Evolutionary conservation across 768 basidiomycete species (phyloP), one percentile per base, ranked within the genome.

Genomic region (Clavaria fumosa): DNA sequence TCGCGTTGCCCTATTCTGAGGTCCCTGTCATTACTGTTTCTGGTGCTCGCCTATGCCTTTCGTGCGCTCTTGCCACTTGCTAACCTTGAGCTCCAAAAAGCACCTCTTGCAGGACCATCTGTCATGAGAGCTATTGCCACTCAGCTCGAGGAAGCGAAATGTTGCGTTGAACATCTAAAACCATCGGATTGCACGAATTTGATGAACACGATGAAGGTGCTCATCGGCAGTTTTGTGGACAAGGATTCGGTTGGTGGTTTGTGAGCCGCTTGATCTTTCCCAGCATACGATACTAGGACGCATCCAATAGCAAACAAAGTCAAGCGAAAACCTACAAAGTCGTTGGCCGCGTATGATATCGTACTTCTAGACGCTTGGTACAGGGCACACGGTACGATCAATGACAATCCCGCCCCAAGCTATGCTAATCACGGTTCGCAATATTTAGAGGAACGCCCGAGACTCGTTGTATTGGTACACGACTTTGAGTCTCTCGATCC

Each of bases 401-500:
- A 12, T n/a, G n/a, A 23, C 38, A n/a, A 28, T 35, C 24, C 18
- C 12, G 11, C 24, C 7, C 26, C 14, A 11, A n/a, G 12, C 11
- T 11, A 4, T 26, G 17, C 15, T 17, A 15, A 20, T 10, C 32
- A 22, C 15, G 23, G 28, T 34, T n/a, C 23, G 23, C 43, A 35
- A 32, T 19, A n/a, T 38, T n/a, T 39, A 37, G 22, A 36, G 17
- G 18, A 39, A 17, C 41, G 44, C 7, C 66, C 50, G 7, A 56
- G 63, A 24, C 63, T 85, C 3, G 62, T 75, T 17, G 59, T 79
- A 6, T 48, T 84, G 9, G 47, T 85, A 15, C 78, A 82, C 39
- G 75, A 80, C 39, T 82, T 86, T 44, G 82, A 85, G 47, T 70
- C 75, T 48, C 70, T 80, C 34, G 78, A 81, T 39, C 55, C 69